Evolutionary conservation across 768 basidiomycete species (phyloP).

Genomic region (Calvatia gigantea): DNA sequence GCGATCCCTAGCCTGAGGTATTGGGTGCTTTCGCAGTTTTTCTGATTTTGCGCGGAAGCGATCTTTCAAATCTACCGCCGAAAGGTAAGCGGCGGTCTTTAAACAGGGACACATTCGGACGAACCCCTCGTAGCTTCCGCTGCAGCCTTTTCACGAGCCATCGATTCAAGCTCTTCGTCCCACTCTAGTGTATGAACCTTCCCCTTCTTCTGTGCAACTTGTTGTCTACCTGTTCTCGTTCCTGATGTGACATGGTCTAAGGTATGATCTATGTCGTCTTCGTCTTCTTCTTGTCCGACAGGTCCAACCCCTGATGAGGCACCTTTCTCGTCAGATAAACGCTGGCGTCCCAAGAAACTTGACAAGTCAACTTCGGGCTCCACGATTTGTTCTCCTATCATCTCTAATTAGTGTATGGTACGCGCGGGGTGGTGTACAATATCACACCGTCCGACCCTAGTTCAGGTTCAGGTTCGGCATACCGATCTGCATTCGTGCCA

Average conservation of each 20-base stretch:
- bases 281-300: slow-evolving; percentile 36
- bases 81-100: not conserved
- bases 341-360: slow-evolving; percentile 61
- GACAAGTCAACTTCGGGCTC: slow-evolving; percentile 77
- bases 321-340: slow-evolving; percentile 35
- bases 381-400: slow-evolving; percentile 55
- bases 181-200: slow-evolving; percentile 63
- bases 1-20: slow-evolving; percentile 26
- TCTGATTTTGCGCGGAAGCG: slow-evolving; percentile 56
- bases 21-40: slow-evolving; percentile 37
- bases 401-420: not conserved
- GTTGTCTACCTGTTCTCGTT: slow-evolving; percentile 11
- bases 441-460: slow-evolving; percentile 66
- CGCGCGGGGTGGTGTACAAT: not conserved
- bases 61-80: slow-evolving; percentile 48
- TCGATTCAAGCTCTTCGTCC: slow-evolving; percentile 60
- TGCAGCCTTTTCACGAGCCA: slow-evolving; percentile 66
- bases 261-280: slow-evolving; percentile 57
- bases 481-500: slow-evolving; percentile 71
- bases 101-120: slow-evolving; percentile 11
- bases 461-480: slow-evolving; percentile 66
- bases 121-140: slow-evolving; percentile 77
- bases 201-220: slow-evolving; percentile 49
- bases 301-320: slow-evolving; percentile 18
- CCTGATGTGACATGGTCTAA: slow-evolving; percentile 49